phyloP scores from a whole-genome alignment of 2,329 filamentous ascomycete genomes.

The Fusarium sp. region DNA sequence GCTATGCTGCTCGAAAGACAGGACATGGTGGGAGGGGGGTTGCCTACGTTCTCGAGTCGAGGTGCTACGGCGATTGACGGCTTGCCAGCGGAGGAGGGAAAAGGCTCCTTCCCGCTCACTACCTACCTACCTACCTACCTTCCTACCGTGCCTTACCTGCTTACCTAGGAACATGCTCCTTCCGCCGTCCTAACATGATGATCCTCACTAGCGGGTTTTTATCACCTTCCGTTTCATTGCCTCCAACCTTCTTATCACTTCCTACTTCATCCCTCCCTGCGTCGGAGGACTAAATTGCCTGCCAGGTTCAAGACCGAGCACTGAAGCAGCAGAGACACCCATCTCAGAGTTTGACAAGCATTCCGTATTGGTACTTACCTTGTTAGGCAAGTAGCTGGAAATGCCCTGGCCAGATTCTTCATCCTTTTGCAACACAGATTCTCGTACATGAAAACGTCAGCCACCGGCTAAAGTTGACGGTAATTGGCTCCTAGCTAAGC shows the following conservation, averaged over 20 bases:
- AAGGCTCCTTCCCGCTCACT: constrained; percentile 7
- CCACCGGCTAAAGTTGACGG: constrained; percentile 29
- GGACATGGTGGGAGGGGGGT: no score
- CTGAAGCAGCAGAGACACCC: constrained; percentile 33
- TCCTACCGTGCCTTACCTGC: neutral
- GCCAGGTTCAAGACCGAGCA: constrained; percentile 22
- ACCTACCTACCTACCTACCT: no score
- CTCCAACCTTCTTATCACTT: constrained; percentile 11
- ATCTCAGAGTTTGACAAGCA: constrained; percentile 35
- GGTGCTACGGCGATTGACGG: neutral
- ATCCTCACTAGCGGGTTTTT: neutral
- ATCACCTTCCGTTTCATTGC: constrained; percentile 12
- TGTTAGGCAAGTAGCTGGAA: constrained; percentile 34
- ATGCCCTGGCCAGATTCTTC: constrained; percentile 7
- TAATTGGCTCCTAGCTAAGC: constrained; percentile 9
- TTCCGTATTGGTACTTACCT: constrained; percentile 21
- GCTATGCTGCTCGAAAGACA: no score
- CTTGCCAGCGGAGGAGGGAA: neutral
- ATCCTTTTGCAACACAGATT: constrained; percentile 10
- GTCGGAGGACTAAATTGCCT: constrained; percentile 19
- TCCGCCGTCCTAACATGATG: neutral
- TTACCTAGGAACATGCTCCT: constrained; percentile 10
- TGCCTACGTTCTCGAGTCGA: neutral
- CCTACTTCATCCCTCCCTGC: constrained; percentile 20
- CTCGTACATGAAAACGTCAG: constrained; percentile 11